Evolutionary conservation across 345 rosid species (phyloP), one percentile per base, ranked within the genome.

Genomic region (Arabis hirsuta): DNA sequence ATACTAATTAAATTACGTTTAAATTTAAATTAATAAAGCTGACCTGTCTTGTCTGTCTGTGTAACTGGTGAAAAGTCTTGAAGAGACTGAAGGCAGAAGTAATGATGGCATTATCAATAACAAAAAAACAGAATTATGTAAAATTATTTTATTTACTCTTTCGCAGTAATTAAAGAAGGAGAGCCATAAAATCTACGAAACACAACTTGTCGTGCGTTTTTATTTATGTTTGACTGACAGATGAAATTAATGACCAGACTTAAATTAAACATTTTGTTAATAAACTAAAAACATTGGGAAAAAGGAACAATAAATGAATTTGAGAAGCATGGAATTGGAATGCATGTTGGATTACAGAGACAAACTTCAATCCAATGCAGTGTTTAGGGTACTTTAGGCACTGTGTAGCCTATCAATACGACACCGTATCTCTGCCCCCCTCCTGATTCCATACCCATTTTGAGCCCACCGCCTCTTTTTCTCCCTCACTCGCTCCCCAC

Each of bases 381-480:
- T 76, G 80, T 62, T 70, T 76, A 76, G 71, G 67, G 34, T 4
- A 16, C 29, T 55, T 22, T 62, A 76, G 75, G 46, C 16, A 16
- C 54, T 65, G 14, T 64, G 76, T 57, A 44, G n/a, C 72, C 80
- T 51, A 65, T 44, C 50, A 27, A 76, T 71, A 71, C 80, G 80
- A 65, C 80, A 70, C 76, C 80, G 72, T 76, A 55, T 76, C 76
- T 76, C 79, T 75, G 72, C 55, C 10, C 58, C 31, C 31, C 62
- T 29, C 62, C 78, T 69, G 70, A 69, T 76, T 62, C 19, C 72
- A 70, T 70, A 64, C 76, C 76, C 67, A 26, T 70, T 76, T 76
- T 69, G 80, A 76, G 71, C 80, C 80, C 80, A 69, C 76, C 76
- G 76, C 76, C 76, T 57, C 53, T 41, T 36, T 13, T 9, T 50